A percentile compares a stretch with the other conserved stretches of the same genome.
These are phyloP conservation scores for Oxytropis ochrocephala DNA, from an alignment of 306 rosid species.

Conservation along the genomic window DNA sequence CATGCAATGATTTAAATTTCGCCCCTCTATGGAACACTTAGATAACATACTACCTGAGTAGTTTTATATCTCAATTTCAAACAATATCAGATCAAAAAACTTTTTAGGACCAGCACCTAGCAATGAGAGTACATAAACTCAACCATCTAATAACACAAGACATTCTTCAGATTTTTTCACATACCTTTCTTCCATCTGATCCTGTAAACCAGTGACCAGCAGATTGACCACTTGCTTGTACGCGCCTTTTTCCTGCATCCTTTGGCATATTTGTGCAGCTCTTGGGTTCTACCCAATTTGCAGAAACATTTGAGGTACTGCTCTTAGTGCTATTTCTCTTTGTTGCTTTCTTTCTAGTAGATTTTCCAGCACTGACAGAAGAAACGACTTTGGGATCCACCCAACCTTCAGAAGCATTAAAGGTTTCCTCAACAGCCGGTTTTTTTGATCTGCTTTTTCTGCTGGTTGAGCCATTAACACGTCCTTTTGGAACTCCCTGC, in stretches of 20 bases:
- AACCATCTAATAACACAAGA: slow-evolving; percentile 6
- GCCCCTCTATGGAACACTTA: neutral
- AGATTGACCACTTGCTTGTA: slow-evolving; percentile 59
- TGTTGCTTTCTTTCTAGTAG: slow-evolving; percentile 38
- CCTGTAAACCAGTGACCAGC: slow-evolving; percentile 85
- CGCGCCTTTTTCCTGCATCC: slow-evolving; percentile 61
- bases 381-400: slow-evolving; percentile 42
- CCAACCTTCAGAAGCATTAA: slow-evolving; percentile 51
- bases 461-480: slow-evolving; percentile 29
- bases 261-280: slow-evolving; percentile 39
- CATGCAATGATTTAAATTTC: slow-evolving; percentile 6
- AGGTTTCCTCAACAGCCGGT: slow-evolving; percentile 20
- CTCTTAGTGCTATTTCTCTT: slow-evolving; percentile 36
- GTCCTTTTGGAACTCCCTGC: slow-evolving; percentile 29
- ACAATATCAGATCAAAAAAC: neutral
- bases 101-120: neutral
- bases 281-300: slow-evolving; percentile 69
- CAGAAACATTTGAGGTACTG: slow-evolving; percentile 35
- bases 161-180: neutral
- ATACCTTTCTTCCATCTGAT: slow-evolving; percentile 71
- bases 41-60: neutral
- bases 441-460: slow-evolving; percentile 30
- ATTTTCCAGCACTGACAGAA: slow-evolving; percentile 22
- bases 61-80: neutral
- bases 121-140: neutral